Evolutionary conservation across 2,329 filamentous ascomycete genomes (phyloP), one percentile per base, ranked within the genome.

Genomic region (Beauveria medogensis): DNA sequence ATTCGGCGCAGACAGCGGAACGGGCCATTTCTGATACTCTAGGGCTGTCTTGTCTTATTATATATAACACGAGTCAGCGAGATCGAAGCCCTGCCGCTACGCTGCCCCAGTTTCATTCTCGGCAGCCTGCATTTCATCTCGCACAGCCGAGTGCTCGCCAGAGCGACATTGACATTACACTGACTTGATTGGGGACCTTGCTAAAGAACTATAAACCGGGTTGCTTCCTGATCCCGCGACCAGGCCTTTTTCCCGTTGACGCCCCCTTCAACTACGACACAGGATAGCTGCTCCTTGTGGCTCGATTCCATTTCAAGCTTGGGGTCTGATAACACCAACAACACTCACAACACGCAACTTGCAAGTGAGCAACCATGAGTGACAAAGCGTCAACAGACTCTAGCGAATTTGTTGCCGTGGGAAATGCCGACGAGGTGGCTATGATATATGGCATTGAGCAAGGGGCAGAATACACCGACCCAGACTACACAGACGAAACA

Each of bases 401-500:
- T 14, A 46, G 40, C 34, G 56, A 59, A 8, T 22, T 34, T 14
- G 44, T 74, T 26, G 69, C 71, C 28, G 72, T 73, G 3, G 71
- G 71, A 48, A 69, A 64, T 40, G 63, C 67, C 2, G 64, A 67
- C 5, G 70, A 74, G 22, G 70, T 67, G 3, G 65, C 65, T 18
- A 53, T 72, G 0, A 71, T 74, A 37, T 67, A 70, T 41, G 67
- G 67, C 57, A 68, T 74, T 44, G 73, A 74, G 41, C 65, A 68
- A n/a, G 71, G 72, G 60, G 69, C 34, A 18, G 43, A 50, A 22
- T 55, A 73, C 3, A 65, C 68, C 20, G 61, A 65, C 16, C 55
- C 64, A 10, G 64, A 68, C 22, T 64, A 63, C 30, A 62, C 61
- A 16, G 71, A 72, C 48, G 74, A 77, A 34, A 77, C 74, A 2